Conservation (phyloP, 192 early-diverging fungal genomes). For the Linderina pennispora region DNA sequence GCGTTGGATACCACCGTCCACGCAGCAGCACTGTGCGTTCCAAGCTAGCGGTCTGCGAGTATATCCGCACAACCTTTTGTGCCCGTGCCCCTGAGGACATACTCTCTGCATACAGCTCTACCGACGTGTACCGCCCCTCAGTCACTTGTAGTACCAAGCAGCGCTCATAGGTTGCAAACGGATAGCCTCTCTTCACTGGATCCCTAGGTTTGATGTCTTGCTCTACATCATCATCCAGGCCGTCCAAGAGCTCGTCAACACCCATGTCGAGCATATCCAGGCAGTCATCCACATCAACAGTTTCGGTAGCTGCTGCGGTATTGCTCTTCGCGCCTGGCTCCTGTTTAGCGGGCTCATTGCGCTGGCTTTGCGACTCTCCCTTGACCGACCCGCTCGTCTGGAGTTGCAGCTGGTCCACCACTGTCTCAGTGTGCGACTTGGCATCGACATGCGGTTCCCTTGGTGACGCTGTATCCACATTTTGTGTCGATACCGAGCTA, state of each 20-base stretch:
- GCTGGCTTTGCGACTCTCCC: no score
- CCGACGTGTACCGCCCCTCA: conserved; percentile 16
- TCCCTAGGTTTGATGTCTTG: neutral
- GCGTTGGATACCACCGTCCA: conserved; percentile 61
- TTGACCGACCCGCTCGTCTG: no score
- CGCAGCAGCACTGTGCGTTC: conserved; percentile 50
- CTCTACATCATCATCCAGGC: conserved; percentile 1
- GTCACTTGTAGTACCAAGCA: conserved; percentile 33
- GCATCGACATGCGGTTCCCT: no score
- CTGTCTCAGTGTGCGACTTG: no score
- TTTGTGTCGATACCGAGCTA: no score
- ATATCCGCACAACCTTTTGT: conserved; percentile 36
- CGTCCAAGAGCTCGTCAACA: conserved; percentile 10
- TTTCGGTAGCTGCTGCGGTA: no score
- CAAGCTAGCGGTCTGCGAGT: conserved; percentile 27
- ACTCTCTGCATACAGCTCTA: conserved; percentile 3
- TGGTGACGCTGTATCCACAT: no score
- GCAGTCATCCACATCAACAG: no score
- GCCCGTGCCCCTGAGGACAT: conserved; percentile 4
- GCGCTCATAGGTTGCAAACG: conserved; percentile 19
- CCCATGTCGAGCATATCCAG: no score
- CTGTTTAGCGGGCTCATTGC: no score
- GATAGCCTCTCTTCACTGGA: conserved; percentile 2
- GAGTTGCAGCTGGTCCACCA: no score
- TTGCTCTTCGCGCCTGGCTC: no score